A percentile compares a stretch with the other conserved stretches of the same genome.
Evolutionary conservation across 1,284 basidiomycete species (phyloP).

Genomic region (Ceratorhiza oryzae-sativae): DNA sequence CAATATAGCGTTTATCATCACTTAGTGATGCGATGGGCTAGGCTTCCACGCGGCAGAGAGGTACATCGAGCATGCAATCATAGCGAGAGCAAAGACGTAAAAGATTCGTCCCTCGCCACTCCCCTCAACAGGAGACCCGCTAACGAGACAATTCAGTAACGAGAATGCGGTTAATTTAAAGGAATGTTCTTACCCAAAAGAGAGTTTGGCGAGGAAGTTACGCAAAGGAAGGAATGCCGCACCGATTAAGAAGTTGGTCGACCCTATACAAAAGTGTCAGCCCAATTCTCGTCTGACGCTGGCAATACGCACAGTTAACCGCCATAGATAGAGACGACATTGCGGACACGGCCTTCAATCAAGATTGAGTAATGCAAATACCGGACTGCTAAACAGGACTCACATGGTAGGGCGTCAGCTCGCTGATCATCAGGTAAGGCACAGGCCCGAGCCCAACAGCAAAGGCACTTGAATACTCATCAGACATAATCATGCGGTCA

Average conservation of each 20-base stretch:
- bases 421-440: constrained; percentile 92
- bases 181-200: constrained; percentile 17
- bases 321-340: constrained; percentile 84
- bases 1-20: neutral
- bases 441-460: constrained; percentile 90
- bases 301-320: constrained; percentile 70
- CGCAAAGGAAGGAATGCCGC: constrained; percentile 83
- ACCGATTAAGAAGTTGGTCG: constrained; percentile 82
- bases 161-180: neutral
- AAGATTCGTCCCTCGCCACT: constrained; percentile 80
- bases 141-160: neutral
- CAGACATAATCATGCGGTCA: neutral
- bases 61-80: constrained; percentile 26
- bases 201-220: constrained; percentile 62
- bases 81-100: constrained; percentile 69
- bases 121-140: constrained; percentile 59
- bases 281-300: constrained; percentile 35
- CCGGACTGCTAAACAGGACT: constrained; percentile 46
- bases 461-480: constrained; percentile 67
- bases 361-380: constrained; percentile 12
- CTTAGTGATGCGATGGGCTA: neutral
- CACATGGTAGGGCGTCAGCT: constrained; percentile 82
- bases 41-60: constrained; percentile 28
- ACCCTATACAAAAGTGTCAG: constrained; percentile 60
- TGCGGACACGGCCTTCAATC: constrained; percentile 75